These are phyloP conservation scores for Russula sp. DNA, from an alignment of 768 basidiomycete species.

Conservation along the genomic window DNA sequence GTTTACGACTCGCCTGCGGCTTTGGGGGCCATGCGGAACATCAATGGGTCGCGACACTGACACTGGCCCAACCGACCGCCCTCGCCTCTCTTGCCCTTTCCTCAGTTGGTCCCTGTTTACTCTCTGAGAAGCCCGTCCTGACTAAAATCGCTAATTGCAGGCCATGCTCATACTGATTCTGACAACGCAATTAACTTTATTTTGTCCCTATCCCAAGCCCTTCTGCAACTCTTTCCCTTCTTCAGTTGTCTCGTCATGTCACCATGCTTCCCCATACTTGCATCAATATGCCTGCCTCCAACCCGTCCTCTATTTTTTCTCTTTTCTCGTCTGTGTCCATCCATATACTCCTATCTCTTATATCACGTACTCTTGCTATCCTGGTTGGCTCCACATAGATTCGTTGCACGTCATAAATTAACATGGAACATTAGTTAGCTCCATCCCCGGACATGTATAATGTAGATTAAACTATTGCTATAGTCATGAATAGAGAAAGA, in stretches of 20 bases:
- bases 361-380: slow-evolving; percentile 15
- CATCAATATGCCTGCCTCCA: background rate
- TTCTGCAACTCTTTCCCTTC: background rate
- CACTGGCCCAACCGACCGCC: background rate
- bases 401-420: slow-evolving; percentile 5
- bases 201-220: background rate
- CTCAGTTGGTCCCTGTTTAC: background rate
- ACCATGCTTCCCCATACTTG: background rate
- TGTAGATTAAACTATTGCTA: slow-evolving; percentile 24
- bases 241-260: background rate
- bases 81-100: background rate
- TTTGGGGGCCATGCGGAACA: slow-evolving; percentile 14
- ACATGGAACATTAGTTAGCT: slow-evolving; percentile 11
- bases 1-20: slow-evolving; percentile 37
- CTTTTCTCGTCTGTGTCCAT: background rate
- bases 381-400: background rate
- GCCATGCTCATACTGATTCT: background rate
- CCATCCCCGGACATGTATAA: slow-evolving; percentile 9
- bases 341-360: slow-evolving; percentile 2
- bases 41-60: slow-evolving; percentile 5
- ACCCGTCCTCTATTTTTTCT: background rate
- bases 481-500: slow-evolving; percentile 1
- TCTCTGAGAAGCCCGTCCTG: background rate
- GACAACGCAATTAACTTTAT: slow-evolving; percentile 5
- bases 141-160: background rate